Base-by-base conservation (phyloP, 2,329 filamentous ascomycete species). In the Xylaria sp. region DNA sequence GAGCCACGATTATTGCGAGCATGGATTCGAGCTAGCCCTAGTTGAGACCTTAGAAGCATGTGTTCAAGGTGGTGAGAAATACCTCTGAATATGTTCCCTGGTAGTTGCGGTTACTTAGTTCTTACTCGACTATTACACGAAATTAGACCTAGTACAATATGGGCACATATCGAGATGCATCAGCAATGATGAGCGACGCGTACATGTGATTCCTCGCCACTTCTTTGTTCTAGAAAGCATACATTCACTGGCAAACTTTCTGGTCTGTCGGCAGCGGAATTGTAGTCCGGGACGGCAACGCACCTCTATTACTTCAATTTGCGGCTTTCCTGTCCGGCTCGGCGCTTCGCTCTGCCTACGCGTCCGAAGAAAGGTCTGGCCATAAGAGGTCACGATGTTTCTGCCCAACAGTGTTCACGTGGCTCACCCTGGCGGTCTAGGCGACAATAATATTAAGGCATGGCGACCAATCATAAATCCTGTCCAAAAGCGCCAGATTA, bases 351-450 rank as follows among this genome's bases (percentile, higher is more conserved):
- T 46, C 38, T 31, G 51, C 25, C 15, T 60, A 53, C 25, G 42
- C 43, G 33, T 45, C n/a, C 21, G 35, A 11, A 15, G 23, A 35
- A 58, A 46, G 15, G 7, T 40, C 28, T 40, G 17, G 50, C 19
- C 37, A 43, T 58, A 33, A 61, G 55, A 58, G 21, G 58, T 57
- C 51, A 54, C 45, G 60, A 60, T 54, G 42, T 61, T 61, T 51
- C 57, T 50, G 58, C 49, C 62, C 62, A 55, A 64, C 43, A 35
- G 23, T n/a, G 50, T 17, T 38, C 61, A 61, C 61, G 49, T 57
- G 47, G 40, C 50, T 46, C 15, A 37, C 21, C 6, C 12, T 56
- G 37, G 21, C 14, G 57, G 50, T 61, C 62, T 64, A 61, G 57
- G 42, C 57, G 53, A n/a, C 15, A 35, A 14, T 25, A 19, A 15